Conservation (phyloP, 768 basidiomycete species). For the Termitomyces sp. region DNA sequence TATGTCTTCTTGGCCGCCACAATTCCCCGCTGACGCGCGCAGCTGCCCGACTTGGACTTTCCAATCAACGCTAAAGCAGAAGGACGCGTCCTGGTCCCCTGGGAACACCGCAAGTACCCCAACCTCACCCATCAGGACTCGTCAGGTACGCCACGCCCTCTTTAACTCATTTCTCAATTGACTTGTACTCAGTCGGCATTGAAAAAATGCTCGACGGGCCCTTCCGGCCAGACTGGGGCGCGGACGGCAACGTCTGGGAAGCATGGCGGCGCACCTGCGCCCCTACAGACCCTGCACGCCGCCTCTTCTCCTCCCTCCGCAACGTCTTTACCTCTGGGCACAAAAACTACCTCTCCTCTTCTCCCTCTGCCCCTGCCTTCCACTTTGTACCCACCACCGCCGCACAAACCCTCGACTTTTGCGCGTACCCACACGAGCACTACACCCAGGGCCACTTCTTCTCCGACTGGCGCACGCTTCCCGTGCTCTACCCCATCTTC, state of each 20-base stretch:
- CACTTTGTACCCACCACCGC: constrained; percentile 57
- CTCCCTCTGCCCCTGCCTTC: constrained; percentile 42
- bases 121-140: constrained; percentile 58
- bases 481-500: constrained; percentile 88
- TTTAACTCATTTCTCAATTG: background rate
- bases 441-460: constrained; percentile 94
- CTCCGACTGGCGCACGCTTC: constrained; percentile 91
- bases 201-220: constrained; percentile 51
- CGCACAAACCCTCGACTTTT: constrained; percentile 65
- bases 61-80: constrained; percentile 92
- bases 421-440: constrained; percentile 74
- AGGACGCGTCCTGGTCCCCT: constrained; percentile 88
- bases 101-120: constrained; percentile 75
- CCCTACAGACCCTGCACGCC: constrained; percentile 72
- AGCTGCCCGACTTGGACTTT: constrained; percentile 94
- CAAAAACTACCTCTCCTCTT: constrained; percentile 20
- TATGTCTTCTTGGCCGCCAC: constrained; percentile 20
- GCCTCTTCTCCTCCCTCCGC: constrained; percentile 75
- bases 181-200: constrained; percentile 29
- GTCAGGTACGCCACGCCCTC: constrained; percentile 14
- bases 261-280: constrained; percentile 89
- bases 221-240: constrained; percentile 82
- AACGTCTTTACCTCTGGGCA: constrained; percentile 29
- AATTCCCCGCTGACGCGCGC: constrained; percentile 1
- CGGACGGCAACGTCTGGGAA: constrained; percentile 87